Evolutionary conservation across 768 basidiomycete genomes (phyloP).

Genomic region (Scleroderma citrinum): DNA sequence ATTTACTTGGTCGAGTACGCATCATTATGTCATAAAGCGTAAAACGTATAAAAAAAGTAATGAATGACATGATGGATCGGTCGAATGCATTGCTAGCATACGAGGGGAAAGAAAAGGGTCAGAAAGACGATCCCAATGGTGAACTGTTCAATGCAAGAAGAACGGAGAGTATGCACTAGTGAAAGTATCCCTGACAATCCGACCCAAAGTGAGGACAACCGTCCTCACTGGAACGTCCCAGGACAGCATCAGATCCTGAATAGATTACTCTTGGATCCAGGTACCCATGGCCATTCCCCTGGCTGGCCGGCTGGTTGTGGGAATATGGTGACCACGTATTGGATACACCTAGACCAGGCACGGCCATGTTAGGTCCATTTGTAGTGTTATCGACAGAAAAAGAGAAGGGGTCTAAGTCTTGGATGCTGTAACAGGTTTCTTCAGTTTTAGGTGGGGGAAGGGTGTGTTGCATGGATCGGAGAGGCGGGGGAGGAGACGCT

Average conservation of each 20-base stretch:
- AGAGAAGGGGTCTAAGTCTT: slow-evolving; percentile 48
- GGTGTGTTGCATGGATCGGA: slow-evolving; percentile 2
- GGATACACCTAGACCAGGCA: slow-evolving; percentile 5
- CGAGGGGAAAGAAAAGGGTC: not conserved
- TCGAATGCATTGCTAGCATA: not conserved
- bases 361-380: slow-evolving; percentile 11
- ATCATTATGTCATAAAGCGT: not conserved
- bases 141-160: not conserved
- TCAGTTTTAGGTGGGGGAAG: slow-evolving; percentile 29
- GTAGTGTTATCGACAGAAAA: slow-evolving; percentile 31
- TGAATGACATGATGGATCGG: not conserved
- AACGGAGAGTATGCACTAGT: slow-evolving; percentile 17
- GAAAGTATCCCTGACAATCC: slow-evolving; percentile 32
- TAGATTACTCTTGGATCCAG: slow-evolving; percentile 28
- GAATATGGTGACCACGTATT: slow-evolving; percentile 27
- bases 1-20: not conserved
- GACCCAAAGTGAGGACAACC: slow-evolving; percentile 43
- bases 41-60: not conserved
- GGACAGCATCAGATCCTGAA: slow-evolving; percentile 21
- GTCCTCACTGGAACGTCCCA: slow-evolving; percentile 31
- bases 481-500: slow-evolving; percentile 14
- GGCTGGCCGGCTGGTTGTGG: slow-evolving; percentile 13
- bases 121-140: not conserved
- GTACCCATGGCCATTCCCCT: slow-evolving; percentile 20
- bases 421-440: slow-evolving; percentile 37